Evolutionary conservation across 2,329 filamentous ascomycete species (phyloP), one percentile per base, ranked within the genome.

Genomic region (Pyrenophora seminiperda): DNA sequence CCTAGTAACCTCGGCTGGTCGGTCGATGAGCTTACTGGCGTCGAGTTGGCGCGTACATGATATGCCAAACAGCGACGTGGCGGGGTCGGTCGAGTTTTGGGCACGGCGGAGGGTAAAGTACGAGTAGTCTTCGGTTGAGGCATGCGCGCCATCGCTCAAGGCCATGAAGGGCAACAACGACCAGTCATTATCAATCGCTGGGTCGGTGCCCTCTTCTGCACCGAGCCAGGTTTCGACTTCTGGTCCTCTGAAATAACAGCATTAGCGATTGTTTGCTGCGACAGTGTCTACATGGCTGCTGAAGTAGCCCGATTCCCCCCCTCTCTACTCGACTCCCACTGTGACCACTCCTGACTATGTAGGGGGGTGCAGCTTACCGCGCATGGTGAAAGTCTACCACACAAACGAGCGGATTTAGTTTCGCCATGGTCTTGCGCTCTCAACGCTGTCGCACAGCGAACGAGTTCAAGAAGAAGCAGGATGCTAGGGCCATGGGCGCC

Each of bases 151-250:
- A 72, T 99, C 94, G 50, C 90, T 94, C 67, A 99, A 77, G 19
- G 94, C 94, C 90, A 97, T 97, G 74, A 99, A 99, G 0, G 94
- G 92, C 54, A 99, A 80, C 61, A 97, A 75, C 20, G 86, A 82
- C 94, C 94, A 99, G 69, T 94, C 90, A 75, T 95, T 93, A 51
- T 92, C 88, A 37, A 76, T 79, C 3, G 89, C 89, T 9, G 93
- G 91, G 73, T 97, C 91, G 50, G 77, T 79, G 45, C 86, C 89
- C 62, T 92, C 86, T 15, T 86, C 77, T 27, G 77, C 84, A 54
- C 91, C 91, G 69, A 96, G 90, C 89, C 93, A 97, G 65, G 82
- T 83, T 77, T 97, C 92, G 48, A 97, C 89, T 77, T 99, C 94
- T 24, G 94, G 94, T 7, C 94, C 94, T 71, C 85, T 86, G 59